Evolutionary conservation across 2,329 filamentous ascomycete species (phyloP).

Genomic region (Amauroascus niger): DNA sequence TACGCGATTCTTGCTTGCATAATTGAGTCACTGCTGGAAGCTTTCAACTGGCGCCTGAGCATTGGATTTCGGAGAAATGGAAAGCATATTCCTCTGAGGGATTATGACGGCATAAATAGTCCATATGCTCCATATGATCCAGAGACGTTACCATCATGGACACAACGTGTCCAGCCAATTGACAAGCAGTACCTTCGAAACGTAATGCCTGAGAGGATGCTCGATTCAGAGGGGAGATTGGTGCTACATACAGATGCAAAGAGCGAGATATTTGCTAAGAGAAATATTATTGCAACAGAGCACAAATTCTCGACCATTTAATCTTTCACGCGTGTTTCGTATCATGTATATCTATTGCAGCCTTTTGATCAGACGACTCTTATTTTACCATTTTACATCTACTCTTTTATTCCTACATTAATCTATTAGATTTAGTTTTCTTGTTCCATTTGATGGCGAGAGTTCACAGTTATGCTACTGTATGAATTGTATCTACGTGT

Average conservation of each 20-base stretch:
- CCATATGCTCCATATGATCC: conserved; percentile 15
- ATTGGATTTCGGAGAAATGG: conserved; percentile 18
- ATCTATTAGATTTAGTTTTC: no score
- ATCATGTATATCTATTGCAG: no score
- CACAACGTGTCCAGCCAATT: conserved; percentile 15
- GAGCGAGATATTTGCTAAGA: conserved; percentile 10
- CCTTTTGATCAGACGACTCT: no score
- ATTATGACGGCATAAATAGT: conserved; percentile 10
- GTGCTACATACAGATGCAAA: conserved; percentile 6
- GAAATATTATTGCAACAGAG: conserved; percentile 14
- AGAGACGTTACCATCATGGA: conserved; percentile 16
- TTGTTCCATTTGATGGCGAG: no score
- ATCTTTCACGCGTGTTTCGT: not conserved
- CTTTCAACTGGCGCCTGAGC: conserved; percentile 23
- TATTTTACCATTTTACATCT: no score
- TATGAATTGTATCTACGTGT: no score
- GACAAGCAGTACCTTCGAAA: conserved; percentile 13
- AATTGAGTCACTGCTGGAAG: conserved; percentile 18
- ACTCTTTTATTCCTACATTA: no score
- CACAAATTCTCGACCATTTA: conserved; percentile 14
- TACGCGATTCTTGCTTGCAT: conserved; percentile 24
- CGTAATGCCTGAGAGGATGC: conserved; percentile 20
- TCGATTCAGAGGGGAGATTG: conserved; percentile 23
- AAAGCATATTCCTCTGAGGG: conserved; percentile 14
- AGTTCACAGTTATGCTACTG: no score